Conservation (phyloP, 2,329 filamentous ascomycete species). For the Arthrobotrys entomopaga region DNA sequence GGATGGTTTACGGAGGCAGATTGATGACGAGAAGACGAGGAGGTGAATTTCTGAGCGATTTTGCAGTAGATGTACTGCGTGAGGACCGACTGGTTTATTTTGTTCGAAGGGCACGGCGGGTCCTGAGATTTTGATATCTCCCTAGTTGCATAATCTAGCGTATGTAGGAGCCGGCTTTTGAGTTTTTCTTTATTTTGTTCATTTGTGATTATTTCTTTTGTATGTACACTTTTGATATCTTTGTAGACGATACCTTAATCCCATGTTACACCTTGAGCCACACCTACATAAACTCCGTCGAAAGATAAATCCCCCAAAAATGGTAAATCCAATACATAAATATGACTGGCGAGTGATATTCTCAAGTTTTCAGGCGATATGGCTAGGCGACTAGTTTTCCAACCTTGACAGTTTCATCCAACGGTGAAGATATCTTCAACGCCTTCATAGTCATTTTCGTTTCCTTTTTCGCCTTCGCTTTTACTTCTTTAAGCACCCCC, state of each 20-base stretch:
- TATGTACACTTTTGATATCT: slow-evolving; percentile 36
- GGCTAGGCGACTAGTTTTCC: slow-evolving; percentile 15
- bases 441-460: slow-evolving; percentile 60
- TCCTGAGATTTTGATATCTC: slow-evolving; percentile 1
- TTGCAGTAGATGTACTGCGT: not conserved
- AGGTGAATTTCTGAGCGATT: slow-evolving; percentile 12
- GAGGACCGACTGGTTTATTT: not conserved
- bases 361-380: too few species aligned
- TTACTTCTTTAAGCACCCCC: slow-evolving; percentile 70
- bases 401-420: slow-evolving; percentile 32
- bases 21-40: slow-evolving; percentile 81
- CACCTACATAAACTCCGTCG: slow-evolving; percentile 10
- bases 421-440: slow-evolving; percentile 28
- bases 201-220: slow-evolving; percentile 12
- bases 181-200: slow-evolving; percentile 14
- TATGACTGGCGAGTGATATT: too few species aligned
- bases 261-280: slow-evolving; percentile 32
- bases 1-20: slow-evolving; percentile 79
- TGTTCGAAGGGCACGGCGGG: not conserved
- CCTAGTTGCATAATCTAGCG: slow-evolving; percentile 43
- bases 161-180: slow-evolving; percentile 29
- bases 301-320: not conserved
- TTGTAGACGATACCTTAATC: slow-evolving; percentile 53
- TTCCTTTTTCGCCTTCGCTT: slow-evolving; percentile 67
- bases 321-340: too few species aligned